Base-by-base conservation (phyloP, 306 rosid genomes). In the Gleditsia sinensis region DNA sequence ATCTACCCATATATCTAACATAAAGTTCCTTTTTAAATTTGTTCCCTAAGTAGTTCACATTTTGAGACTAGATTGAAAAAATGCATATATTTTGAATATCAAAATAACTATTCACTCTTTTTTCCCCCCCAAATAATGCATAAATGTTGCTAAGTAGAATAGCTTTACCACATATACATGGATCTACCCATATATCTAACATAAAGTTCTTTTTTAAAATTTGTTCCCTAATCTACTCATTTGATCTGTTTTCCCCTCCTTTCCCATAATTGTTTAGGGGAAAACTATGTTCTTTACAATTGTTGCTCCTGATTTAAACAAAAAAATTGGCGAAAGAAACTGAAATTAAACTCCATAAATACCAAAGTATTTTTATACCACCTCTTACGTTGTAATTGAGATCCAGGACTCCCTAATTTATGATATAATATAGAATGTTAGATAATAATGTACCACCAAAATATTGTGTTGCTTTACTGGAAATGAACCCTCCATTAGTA, bases 81-180 rank as follows among this genome's bases (percentile, higher is more conserved):
- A n/a, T n/a, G n/a, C n/a, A n/a, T n/a, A n/a, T n/a, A n/a, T n/a
- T n/a, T n/a, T n/a, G n/a, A n/a, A n/a, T n/a, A n/a, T n/a, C n/a
- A n/a, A n/a, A n/a, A n/a, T n/a, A n/a, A n/a, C n/a, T n/a, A n/a
- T n/a, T n/a, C n/a, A n/a, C n/a, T n/a, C n/a, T n/a, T n/a, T n/a
- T n/a, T n/a, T n/a, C n/a, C n/a, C n/a, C n/a, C n/a, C n/a, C n/a
- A n/a, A 67, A 24, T 27, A 74, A 32, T 23, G 61, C 7, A 46
- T 23, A 48, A 40, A 54, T 80, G 67, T 67, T 56, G 66, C 36
- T 54, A 48, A 53, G 9, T 72, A 56, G 20, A 49, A 24, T 28
- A 37, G 56, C 27, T 72, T 81, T 50, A 53, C 34, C 53, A 57
- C 21, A 45, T 30, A 68, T 53, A 46, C 53, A 56, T 54, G 65